Percentiles rank a stretch among this genome's conserved stretches.
Conservation (phyloP, 768 basidiomycete genomes). For the Mycena sanguinolenta region DNA sequence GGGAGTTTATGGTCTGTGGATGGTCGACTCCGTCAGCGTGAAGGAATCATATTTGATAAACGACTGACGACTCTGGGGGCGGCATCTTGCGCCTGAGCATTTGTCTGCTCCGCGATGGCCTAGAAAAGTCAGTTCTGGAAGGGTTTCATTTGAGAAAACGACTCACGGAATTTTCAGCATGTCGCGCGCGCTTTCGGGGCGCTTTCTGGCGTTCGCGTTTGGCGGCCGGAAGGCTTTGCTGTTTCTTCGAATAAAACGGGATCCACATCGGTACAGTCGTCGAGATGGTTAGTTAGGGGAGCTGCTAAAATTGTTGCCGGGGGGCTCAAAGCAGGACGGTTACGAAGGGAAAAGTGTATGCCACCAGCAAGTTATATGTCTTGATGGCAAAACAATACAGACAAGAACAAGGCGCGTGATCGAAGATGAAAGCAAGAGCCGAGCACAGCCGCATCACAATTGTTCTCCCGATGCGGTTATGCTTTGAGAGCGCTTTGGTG, state of each 20-base stretch:
- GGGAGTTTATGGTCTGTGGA: not conserved
- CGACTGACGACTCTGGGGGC: not conserved
- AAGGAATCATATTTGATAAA: not conserved
- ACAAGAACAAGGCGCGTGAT: too few species aligned
- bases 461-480: too few species aligned
- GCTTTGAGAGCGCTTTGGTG: too few species aligned
- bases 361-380: too few species aligned
- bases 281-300: too few species aligned
- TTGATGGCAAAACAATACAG: too few species aligned
- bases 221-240: not conserved
- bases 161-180: not conserved
- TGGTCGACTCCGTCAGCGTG: not conserved
- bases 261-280: not conserved
- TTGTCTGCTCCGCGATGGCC: not conserved
- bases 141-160: not conserved
- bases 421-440: too few species aligned
- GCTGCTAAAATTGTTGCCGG: too few species aligned
- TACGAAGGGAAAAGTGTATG: too few species aligned
- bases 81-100: not conserved
- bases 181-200: not conserved
- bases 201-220: not conserved
- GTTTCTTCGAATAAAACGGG: not conserved
- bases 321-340: too few species aligned
- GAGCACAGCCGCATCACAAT: too few species aligned
- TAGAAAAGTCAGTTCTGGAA: not conserved